phyloP scores from a whole-genome alignment of 129 eudicot genomes.

The Flaveria sonorensis region DNA sequence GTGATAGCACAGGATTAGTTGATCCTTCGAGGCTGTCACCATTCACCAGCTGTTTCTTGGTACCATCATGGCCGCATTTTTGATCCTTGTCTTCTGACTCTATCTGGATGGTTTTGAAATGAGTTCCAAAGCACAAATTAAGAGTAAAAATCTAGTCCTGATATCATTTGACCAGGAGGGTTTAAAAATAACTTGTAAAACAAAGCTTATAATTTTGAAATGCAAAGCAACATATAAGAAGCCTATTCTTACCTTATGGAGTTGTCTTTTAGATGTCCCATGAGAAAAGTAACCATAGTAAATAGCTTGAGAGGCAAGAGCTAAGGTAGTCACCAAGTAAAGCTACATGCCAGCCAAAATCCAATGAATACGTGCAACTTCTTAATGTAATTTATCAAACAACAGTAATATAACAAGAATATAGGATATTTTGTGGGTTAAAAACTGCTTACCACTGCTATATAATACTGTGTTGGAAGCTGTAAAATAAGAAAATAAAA shows the following conservation, averaged over 20 bases:
- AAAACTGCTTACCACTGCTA: conserved; percentile 60
- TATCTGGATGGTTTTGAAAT: conserved; percentile 27
- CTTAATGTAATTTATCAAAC: not conserved
- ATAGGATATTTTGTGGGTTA: not conserved
- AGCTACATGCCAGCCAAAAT: conserved; percentile 45
- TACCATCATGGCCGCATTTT: conserved; percentile 3
- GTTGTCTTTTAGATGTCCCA: conserved; percentile 45
- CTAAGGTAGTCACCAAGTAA: conserved; percentile 61
- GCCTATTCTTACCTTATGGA: conserved; percentile 41
- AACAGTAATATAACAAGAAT: not conserved
- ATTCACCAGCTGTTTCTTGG: conserved; percentile 18
- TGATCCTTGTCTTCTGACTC: conserved; percentile 35
- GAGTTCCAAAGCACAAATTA: not conserved
- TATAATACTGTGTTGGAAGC: conserved; percentile 82
- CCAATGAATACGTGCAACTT: not conserved
- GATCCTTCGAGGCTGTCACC: conserved; percentile 24
- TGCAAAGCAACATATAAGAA: not conserved
- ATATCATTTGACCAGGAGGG: not conserved
- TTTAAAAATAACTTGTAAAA: not conserved
- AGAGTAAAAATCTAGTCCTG: not conserved
- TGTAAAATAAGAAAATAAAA: conserved; percentile 40
- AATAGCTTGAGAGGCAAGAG: conserved; percentile 56
- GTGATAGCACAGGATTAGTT: conserved; percentile 30
- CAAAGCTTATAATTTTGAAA: not conserved
- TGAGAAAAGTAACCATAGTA: conserved; percentile 63